Evolutionary conservation across 176 grass and related monocot genomes (phyloP).

Genomic region (Carex kokanica): DNA sequence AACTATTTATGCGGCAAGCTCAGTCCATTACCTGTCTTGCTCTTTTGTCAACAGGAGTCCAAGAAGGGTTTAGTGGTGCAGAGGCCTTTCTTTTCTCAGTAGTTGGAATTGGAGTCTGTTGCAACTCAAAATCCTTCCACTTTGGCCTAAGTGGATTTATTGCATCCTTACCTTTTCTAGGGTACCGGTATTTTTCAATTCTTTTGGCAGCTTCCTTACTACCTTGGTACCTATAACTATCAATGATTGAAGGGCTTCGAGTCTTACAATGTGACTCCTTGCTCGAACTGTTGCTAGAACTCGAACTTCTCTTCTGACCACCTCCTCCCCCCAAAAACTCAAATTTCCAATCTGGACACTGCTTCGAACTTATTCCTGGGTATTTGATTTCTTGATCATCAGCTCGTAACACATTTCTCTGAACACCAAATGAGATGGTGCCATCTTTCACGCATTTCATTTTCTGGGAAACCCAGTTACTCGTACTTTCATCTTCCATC

Average conservation of each 20-base stretch:
- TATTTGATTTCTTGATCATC: constrained; percentile 28
- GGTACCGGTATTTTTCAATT: constrained; percentile 22
- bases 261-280: constrained; percentile 38
- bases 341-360: constrained; percentile 37
- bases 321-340: constrained; percentile 52
- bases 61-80: constrained; percentile 37
- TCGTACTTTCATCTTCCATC: constrained; percentile 40
- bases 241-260: constrained; percentile 46
- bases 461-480: constrained; percentile 37
- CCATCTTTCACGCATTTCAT: constrained; percentile 33
- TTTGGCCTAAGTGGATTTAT: constrained; percentile 31
- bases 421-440: constrained; percentile 43
- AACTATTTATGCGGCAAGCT: not conserved
- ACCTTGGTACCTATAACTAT: constrained; percentile 57
- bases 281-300: constrained; percentile 18
- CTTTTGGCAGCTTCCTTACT: constrained; percentile 34
- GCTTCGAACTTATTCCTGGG: constrained; percentile 30
- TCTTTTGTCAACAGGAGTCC: constrained; percentile 92
- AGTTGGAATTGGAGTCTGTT: constrained; percentile 26
- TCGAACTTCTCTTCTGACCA: constrained; percentile 40
- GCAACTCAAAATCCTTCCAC: constrained; percentile 47
- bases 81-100: constrained; percentile 37
- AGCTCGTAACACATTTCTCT: constrained; percentile 34
- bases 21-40: constrained; percentile 61
- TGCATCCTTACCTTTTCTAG: constrained; percentile 31